Evolutionary conservation across 768 basidiomycete genomes (phyloP).

Genomic region (Mycena galericulata): DNA sequence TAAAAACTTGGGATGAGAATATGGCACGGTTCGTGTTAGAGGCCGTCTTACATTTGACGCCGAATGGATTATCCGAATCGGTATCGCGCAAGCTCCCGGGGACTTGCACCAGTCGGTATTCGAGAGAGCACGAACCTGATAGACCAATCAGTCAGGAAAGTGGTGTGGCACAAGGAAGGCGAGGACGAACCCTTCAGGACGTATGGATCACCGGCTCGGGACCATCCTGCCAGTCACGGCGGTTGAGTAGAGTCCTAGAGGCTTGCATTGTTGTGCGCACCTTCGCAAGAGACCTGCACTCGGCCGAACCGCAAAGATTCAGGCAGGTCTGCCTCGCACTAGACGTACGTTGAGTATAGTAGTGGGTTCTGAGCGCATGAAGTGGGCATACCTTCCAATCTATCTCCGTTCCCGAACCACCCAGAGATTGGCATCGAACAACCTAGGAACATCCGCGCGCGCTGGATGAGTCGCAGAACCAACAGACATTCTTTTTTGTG

Average conservation of each 20-base stretch:
- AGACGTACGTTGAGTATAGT: slow-evolving; percentile 8
- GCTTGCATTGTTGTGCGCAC: background rate
- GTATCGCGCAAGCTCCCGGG: slow-evolving; percentile 58
- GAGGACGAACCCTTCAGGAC: slow-evolving; percentile 79
- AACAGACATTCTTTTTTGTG: background rate
- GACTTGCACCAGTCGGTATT: slow-evolving; percentile 84
- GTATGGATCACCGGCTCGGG: slow-evolving; percentile 80
- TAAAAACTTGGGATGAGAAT: slow-evolving; percentile 37
- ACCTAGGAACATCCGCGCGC: slow-evolving; percentile 53
- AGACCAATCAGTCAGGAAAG: background rate
- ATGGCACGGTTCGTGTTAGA: background rate
- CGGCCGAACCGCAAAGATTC: slow-evolving; percentile 84
- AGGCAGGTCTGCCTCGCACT: slow-evolving; percentile 94
- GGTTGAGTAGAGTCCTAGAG: background rate
- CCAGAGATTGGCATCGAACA: slow-evolving; percentile 85
- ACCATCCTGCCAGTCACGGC: slow-evolving; percentile 67
- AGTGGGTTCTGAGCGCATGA: slow-evolving; percentile 51
- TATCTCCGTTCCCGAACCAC: slow-evolving; percentile 81
- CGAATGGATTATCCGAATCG: slow-evolving; percentile 43
- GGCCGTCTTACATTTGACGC: slow-evolving; percentile 27
- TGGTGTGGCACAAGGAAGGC: background rate
- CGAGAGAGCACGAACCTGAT: slow-evolving; percentile 87
- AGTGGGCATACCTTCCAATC: slow-evolving; percentile 75
- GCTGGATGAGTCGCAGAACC: background rate
- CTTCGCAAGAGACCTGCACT: slow-evolving; percentile 88